These are phyloP conservation scores for Cymbidium sinense DNA, from an alignment of 106 monocot genomes.

Conservation along the genomic window DNA sequence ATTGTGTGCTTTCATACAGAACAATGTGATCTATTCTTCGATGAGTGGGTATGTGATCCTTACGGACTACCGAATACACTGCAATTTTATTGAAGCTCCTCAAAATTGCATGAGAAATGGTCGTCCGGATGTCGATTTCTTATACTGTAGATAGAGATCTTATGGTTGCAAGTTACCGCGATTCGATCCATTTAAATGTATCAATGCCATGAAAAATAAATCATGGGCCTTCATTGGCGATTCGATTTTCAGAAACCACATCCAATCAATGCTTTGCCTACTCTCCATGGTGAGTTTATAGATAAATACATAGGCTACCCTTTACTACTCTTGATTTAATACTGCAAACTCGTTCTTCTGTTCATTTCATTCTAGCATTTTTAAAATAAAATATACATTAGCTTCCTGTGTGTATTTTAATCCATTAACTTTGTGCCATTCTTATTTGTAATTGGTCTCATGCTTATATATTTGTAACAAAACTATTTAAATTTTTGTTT, in stretches of 20 bases:
- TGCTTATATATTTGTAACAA: too few species aligned
- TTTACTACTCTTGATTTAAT: background rate
- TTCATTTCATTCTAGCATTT: too few species aligned
- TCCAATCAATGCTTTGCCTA: slow-evolving; percentile 45
- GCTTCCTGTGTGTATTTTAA: too few species aligned
- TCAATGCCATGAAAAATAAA: slow-evolving; percentile 34
- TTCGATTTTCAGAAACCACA: slow-evolving; percentile 47
- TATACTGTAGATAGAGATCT: slow-evolving; percentile 50
- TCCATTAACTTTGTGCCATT: too few species aligned
- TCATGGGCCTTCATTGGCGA: slow-evolving; percentile 51
- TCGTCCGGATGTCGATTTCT: slow-evolving; percentile 37
- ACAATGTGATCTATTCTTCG: slow-evolving; percentile 42
- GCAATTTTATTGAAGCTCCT: slow-evolving; percentile 21
- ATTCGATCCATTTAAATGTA: slow-evolving; percentile 35
- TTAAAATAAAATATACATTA: too few species aligned
- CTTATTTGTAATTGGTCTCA: too few species aligned
- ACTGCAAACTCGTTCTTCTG: background rate
- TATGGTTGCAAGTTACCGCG: slow-evolving; percentile 25
- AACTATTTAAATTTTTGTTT: too few species aligned
- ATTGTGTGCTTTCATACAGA: slow-evolving; percentile 10
- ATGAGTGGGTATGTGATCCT: slow-evolving; percentile 36
- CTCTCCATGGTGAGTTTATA: slow-evolving; percentile 31
- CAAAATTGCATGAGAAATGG: slow-evolving; percentile 47
- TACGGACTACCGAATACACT: slow-evolving; percentile 42
- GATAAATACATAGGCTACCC: background rate